These are phyloP conservation scores for Agroathelia rolfsii DNA, from an alignment of 1,284 basidiomycete genomes.

Conservation along the genomic window DNA sequence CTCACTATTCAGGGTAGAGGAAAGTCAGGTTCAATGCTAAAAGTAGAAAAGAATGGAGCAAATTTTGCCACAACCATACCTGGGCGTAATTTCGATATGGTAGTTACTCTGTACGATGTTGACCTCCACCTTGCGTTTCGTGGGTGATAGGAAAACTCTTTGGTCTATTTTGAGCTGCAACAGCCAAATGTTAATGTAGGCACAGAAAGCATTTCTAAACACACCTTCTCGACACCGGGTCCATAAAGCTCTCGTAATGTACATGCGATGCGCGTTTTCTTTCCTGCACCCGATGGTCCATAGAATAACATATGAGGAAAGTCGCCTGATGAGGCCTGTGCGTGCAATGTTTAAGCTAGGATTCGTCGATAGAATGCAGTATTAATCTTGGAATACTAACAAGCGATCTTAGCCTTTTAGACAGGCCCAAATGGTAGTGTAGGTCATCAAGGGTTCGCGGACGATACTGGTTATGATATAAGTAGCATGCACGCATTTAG, in stretches of 20 bases:
- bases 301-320: slow-evolving; percentile 99
- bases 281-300: slow-evolving; percentile 93
- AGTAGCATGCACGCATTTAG: slow-evolving; percentile 18
- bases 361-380: not conserved
- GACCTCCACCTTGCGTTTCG: slow-evolving; percentile 90
- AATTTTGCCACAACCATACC: slow-evolving; percentile 35
- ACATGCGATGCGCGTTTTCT: slow-evolving; percentile 94
- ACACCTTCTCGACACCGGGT: slow-evolving; percentile 84
- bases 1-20: slow-evolving; percentile 51
- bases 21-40: slow-evolving; percentile 1
- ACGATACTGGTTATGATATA: slow-evolving; percentile 78
- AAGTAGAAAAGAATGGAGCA: not conserved
- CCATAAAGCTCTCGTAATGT: slow-evolving; percentile 89
- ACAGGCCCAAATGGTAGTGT: slow-evolving; percentile 82
- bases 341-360: slow-evolving; percentile 1
- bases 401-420: slow-evolving; percentile 72
- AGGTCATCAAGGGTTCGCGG: slow-evolving; percentile 80
- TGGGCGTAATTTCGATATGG: slow-evolving; percentile 97
- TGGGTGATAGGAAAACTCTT: slow-evolving; percentile 90
- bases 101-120: slow-evolving; percentile 97
- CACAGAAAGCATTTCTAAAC: no score
- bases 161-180: slow-evolving; percentile 94
- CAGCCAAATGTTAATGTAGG: no score
- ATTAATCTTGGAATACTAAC: slow-evolving; percentile 31
- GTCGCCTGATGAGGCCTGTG: slow-evolving; percentile 77